Conservation (phyloP, 805 yeast species). For the Pichia paraexigua region DNA sequence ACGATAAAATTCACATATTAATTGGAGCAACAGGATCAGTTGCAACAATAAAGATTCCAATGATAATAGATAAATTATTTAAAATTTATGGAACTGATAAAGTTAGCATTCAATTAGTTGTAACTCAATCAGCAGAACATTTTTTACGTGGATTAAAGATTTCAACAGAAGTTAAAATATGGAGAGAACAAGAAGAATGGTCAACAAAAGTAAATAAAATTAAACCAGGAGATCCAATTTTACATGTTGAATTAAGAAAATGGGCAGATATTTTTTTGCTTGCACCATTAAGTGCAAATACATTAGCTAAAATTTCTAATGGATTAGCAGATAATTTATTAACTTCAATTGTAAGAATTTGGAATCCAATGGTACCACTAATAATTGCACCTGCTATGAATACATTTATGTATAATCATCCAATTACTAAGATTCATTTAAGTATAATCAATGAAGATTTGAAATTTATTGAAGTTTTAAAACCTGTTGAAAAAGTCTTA, state of each 20-base stretch:
- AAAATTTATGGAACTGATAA: constrained; percentile 68
- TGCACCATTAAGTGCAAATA: constrained; percentile 93
- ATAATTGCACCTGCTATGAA: constrained; percentile 95
- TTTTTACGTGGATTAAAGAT: constrained; percentile 52
- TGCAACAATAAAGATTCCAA: constrained; percentile 89
- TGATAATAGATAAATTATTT: constrained; percentile 78
- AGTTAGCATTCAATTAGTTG: constrained; percentile 77
- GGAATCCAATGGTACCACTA: constrained; percentile 90
- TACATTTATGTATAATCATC: constrained; percentile 82
- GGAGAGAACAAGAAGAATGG: constrained; percentile 98
- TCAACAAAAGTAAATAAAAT: constrained; percentile 34
- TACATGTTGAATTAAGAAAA: constrained; percentile 88
- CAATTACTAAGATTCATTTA: constrained; percentile 79
- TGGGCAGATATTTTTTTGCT: constrained; percentile 94
- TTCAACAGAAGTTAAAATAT: constrained; percentile 65
- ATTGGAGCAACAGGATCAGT: constrained; percentile 95
- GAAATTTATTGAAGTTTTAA: constrained; percentile 91
- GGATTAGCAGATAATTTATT: constrained; percentile 90
- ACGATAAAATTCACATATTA: constrained; percentile 78
- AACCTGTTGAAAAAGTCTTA: constrained; percentile 93
- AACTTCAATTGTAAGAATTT: constrained; percentile 86
- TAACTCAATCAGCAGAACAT: constrained; percentile 79
- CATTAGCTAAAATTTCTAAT: constrained; percentile 78
- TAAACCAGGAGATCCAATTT: constrained; percentile 82
- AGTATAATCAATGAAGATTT: constrained; percentile 74